Evolutionary conservation across 2,329 filamentous ascomycete species (phyloP).

Genomic region (Pleoardoris graminearum): DNA sequence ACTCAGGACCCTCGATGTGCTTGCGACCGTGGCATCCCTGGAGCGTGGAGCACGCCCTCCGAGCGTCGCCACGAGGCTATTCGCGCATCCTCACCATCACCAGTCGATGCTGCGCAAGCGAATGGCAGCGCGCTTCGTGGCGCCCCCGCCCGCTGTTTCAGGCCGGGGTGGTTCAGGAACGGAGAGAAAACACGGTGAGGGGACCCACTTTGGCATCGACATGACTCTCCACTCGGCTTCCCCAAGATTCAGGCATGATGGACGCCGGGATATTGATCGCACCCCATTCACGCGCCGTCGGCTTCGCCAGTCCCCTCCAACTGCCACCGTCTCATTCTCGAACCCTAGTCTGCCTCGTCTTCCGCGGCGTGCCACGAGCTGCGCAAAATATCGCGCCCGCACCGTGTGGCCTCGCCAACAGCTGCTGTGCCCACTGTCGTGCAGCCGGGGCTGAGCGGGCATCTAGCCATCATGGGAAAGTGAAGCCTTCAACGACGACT

Average conservation of each 20-base stretch:
- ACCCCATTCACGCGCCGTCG: conserved; percentile 1
- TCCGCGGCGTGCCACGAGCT: conserved; percentile 15
- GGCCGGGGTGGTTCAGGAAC: conserved; percentile 20
- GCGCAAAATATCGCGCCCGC: conserved; percentile 7
- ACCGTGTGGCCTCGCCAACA: conserved; percentile 26
- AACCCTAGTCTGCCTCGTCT: not conserved
- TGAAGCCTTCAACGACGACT: not conserved
- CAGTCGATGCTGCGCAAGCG: conserved; percentile 13
- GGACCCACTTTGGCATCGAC: not conserved
- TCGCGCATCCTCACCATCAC: conserved; percentile 8
- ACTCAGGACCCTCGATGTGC: conserved; percentile 7
- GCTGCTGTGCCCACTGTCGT: conserved; percentile 26
- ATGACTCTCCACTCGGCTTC: not conserved
- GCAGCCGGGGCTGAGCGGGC: conserved; percentile 16
- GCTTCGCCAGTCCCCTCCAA: conserved; percentile 1
- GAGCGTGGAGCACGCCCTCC: not conserved
- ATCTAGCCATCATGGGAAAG: conserved; percentile 8
- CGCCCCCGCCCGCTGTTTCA: conserved; percentile 33
- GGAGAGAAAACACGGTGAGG: conserved; percentile 10
- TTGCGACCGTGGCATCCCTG: conserved; percentile 3
- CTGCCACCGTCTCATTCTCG: not conserved
- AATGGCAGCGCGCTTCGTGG: conserved; percentile 22
- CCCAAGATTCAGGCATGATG: conserved; percentile 8
- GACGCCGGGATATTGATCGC: conserved; percentile 10
- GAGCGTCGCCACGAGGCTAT: conserved; percentile 5